phyloP scores from a whole-genome alignment of 1,284 basidiomycete genomes.

The Inonotus obliquus region DNA sequence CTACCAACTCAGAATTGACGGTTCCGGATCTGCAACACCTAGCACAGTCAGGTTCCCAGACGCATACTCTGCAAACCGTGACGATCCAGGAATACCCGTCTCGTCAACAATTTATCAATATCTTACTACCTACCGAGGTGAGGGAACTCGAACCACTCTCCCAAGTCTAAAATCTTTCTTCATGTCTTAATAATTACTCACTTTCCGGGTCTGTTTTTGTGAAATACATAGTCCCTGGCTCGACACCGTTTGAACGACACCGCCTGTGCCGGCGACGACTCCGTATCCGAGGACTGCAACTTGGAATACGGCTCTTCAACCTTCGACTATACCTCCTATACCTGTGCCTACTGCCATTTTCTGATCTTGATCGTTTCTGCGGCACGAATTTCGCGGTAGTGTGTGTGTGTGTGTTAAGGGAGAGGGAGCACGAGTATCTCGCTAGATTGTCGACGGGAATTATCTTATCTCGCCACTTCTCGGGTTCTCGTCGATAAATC shows the following conservation, averaged over 20 bases:
- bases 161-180: too few species aligned
- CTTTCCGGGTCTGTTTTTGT: not conserved
- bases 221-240: slow-evolving; percentile 38
- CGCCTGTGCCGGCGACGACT: slow-evolving; percentile 30
- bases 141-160: too few species aligned
- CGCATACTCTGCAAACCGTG: slow-evolving; percentile 39
- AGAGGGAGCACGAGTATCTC: too few species aligned
- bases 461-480: too few species aligned
- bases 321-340: slow-evolving; percentile 30
- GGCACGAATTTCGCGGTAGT: too few species aligned
- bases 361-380: not conserved
- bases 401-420: too few species aligned
- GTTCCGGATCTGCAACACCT: slow-evolving; percentile 38
- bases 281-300: slow-evolving; percentile 35
- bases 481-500: too few species aligned
- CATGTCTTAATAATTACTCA: too few species aligned
- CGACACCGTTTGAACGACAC: slow-evolving; percentile 34
- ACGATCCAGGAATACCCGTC: slow-evolving; percentile 36
- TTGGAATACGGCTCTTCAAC: slow-evolving; percentile 37
- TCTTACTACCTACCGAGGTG: slow-evolving; percentile 34
- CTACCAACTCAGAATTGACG: slow-evolving; percentile 43
- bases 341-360: slow-evolving; percentile 14
- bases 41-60: slow-evolving; percentile 43
- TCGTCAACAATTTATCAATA: slow-evolving; percentile 30
- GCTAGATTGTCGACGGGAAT: too few species aligned